Percentiles rank a stretch among this genome's conserved stretches.
phyloP scores from a whole-genome alignment of 331 rosid genomes.

The Acacia pycnantha region DNA sequence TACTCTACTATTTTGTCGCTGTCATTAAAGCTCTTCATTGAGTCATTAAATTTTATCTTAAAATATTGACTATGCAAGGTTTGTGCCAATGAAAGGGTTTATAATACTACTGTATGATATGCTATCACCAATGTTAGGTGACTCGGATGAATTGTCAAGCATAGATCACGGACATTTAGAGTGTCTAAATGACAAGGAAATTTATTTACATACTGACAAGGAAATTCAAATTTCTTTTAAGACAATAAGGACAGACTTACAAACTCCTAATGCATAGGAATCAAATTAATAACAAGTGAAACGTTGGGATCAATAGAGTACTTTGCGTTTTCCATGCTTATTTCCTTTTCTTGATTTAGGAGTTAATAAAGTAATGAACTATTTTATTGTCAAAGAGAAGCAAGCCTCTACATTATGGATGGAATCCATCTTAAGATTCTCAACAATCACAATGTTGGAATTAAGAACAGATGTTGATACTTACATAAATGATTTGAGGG shows the following conservation, averaged over 20 bases:
- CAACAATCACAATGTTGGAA: constrained; percentile 6
- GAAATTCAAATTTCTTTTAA: background rate
- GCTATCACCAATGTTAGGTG: background rate
- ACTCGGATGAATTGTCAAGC: background rate
- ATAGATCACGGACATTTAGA: background rate
- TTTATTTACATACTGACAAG: background rate
- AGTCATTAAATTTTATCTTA: background rate
- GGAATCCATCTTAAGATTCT: constrained; percentile 1
- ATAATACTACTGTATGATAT: background rate
- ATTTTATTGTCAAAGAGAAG: constrained; percentile 13
- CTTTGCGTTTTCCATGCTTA: background rate
- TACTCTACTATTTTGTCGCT: background rate
- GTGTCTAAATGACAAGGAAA: background rate
- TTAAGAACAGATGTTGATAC: background rate
- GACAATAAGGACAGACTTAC: background rate
- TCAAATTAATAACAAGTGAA: background rate
- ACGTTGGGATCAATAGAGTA: background rate
- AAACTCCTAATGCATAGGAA: background rate
- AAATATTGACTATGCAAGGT: background rate
- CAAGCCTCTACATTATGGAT: background rate
- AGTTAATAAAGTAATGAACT: constrained; percentile 9
- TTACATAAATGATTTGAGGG: background rate
- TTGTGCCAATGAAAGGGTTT: background rate
- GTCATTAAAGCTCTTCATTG: background rate
- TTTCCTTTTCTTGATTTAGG: background rate